Base-by-base conservation (phyloP, 352 stramenopile genomes). In the Phytophthora pini region DNA sequence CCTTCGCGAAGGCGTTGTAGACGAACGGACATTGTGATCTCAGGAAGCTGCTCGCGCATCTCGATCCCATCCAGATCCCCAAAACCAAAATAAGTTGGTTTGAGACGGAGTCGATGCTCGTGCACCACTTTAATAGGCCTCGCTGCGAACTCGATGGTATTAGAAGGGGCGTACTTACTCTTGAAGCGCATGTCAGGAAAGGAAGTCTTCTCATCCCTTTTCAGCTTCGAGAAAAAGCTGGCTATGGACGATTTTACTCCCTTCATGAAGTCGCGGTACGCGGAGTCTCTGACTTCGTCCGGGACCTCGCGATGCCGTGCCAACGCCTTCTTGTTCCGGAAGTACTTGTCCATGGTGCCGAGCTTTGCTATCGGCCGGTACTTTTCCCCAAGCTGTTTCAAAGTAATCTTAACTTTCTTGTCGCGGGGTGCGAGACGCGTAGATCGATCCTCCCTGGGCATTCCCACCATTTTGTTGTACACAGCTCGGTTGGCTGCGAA, bases 401-500 rank as follows among this genome's bases (percentile, higher is more conserved):
- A 4, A 4, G 56, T 49, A 17, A 63, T 55, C 22, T 63, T 63
- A 2, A n/a, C 41, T 6, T 5, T 3, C 5, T 52, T 61, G 22
- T 17, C 36, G 15, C 20, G 48, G 13, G 43, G 11, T 20, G 17
- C 29, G 0, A 49, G 11, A 32, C 43, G 26, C 39, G 49, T 48
- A 20, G 11, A 11, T 26, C 46, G 53, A 31, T 74, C 40, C 12
- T 59, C 34, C 12, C 29, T 29, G 0, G 59, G 70, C 4, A 2
- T 12, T 12, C 27, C 43, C 5, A 69, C 54, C 5, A 65, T 5
- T 41, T 69, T 62, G 43, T 70, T 74, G 44, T 69, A 74, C 10
- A 74, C 44, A 2, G 58, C 59, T 41, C 59, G 39, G 27, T 74
- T 47, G 12, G 53, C 54, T 1, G 39, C 53, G n/a, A 69, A 66